These are phyloP conservation scores for Podila verticillata DNA, from an alignment of 192 early-diverging fungal species.

Conservation along the genomic window DNA sequence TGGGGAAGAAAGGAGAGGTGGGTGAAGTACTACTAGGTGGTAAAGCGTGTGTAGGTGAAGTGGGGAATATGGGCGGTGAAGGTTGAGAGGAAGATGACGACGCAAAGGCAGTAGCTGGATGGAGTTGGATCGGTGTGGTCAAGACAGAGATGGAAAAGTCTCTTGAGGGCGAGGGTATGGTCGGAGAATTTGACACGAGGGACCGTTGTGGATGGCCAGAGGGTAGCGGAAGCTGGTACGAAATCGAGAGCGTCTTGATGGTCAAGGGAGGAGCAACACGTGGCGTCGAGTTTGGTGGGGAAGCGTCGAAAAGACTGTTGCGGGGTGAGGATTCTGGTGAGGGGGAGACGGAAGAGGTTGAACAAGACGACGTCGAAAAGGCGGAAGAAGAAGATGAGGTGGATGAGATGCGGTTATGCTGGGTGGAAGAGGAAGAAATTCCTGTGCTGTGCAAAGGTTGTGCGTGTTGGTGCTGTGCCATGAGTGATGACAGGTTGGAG, in stretches of 20 bases:
- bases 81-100: not conserved
- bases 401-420: not conserved
- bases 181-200: not conserved
- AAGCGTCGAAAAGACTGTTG: not conserved
- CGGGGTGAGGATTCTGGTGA: not conserved
- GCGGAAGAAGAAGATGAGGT: not conserved
- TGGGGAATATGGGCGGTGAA: not conserved
- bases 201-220: constrained; percentile 14
- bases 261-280: not conserved
- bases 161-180: not conserved
- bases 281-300: not conserved
- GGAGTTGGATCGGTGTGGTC: not conserved
- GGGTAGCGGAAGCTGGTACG: constrained; percentile 22
- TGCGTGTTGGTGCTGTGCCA: constrained; percentile 1
- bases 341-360: not conserved
- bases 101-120: not conserved
- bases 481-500: not conserved
- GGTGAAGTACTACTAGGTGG: no score
- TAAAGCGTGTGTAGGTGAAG: not conserved
- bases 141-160: constrained; percentile 8
- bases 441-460: not conserved
- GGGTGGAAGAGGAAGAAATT: not conserved
- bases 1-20: not conserved
- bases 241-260: constrained; percentile 22
- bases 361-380: not conserved